Conservation (phyloP, 495 filamentous ascomycete species). For the Penicillium verhagenii region DNA sequence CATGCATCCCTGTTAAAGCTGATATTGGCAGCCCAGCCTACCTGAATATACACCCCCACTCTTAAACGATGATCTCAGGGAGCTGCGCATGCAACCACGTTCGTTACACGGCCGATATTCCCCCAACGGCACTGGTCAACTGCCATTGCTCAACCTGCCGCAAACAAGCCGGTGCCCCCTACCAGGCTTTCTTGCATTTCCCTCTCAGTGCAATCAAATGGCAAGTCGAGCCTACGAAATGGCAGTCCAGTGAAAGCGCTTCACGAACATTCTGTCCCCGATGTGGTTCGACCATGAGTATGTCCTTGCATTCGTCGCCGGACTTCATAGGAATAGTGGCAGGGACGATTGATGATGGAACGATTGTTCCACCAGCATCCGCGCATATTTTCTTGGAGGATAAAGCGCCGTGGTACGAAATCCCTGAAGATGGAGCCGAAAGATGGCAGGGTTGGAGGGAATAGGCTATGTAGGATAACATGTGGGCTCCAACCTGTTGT, state of each 20-base stretch:
- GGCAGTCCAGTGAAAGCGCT: constrained; percentile 21
- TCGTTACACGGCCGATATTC: constrained; percentile 16
- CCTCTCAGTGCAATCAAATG: constrained; percentile 20
- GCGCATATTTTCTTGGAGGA: constrained; percentile 31
- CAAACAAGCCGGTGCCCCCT: constrained; percentile 31
- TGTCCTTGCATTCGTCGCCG: constrained; percentile 18
- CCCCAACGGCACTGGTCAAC: constrained; percentile 20
- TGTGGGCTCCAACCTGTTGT: background rate
- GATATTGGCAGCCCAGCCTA: background rate
- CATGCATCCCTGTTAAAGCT: background rate
- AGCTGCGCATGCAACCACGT: constrained; percentile 31
- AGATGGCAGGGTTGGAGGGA: constrained; percentile 3
- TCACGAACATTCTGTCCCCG: constrained; percentile 28
- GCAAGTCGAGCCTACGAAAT: constrained; percentile 16
- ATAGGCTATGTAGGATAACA: background rate
- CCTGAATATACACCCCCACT: background rate
- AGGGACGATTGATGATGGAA: constrained; percentile 27
- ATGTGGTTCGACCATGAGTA: constrained; percentile 30
- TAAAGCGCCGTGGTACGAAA: constrained; percentile 29
- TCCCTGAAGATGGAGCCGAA: constrained; percentile 24
- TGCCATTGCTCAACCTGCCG: constrained; percentile 33
- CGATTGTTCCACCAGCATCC: constrained; percentile 9
- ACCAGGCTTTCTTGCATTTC: constrained; percentile 26
- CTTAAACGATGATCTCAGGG: constrained; percentile 16
- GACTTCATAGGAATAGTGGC: constrained; percentile 20